Evolutionary conservation across 352 stramenopile species (phyloP), one percentile per base, ranked within the genome.

Genomic region (Phytophthora pini): DNA sequence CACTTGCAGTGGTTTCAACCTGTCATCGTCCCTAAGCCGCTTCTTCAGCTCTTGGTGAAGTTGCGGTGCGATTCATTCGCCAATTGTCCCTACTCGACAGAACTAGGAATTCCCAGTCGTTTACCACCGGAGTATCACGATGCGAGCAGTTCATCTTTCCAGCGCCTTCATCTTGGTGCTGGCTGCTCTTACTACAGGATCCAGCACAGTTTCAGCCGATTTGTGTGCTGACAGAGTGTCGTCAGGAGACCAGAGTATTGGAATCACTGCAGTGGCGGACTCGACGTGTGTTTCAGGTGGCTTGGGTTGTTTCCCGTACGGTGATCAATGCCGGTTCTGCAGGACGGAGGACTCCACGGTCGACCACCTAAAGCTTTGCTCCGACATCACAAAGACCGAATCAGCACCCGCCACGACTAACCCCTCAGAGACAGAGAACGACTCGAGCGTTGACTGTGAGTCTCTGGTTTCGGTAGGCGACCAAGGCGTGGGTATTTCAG

Each of bases 191-290:
- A 68, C 11, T 51, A 27, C 31, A 32, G 50, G 43, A 11, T 47
- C 39, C 5, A 29, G 50, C n/a, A 43, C 49, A 40, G 51, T 39
- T 10, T 47, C 41, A 40, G 58, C 63, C 9, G 53, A 20, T 24
- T 26, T 54, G 12, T 78, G 70, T 15, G 48, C 70, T 24, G 44
- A 62, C 24, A 65, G 38, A 67, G 74, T 71, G 15, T 65, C 36
- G 36, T 56, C 45, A 6, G 75, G 72, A 2, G 77, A 88, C 46
- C 40, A 69, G 8, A 57, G 27, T 4, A 41, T 63, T 49, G 77
- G 77, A 10, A 71, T 87, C 36, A 77, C 48, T 2, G 72, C 73
- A 27, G 72, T 73, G 38, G 70, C 72, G 8, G 79, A 88, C 41
- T 34, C 61, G 34, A 32, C 58, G 0, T 88, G 79, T 50, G 46